Evolutionary conservation across 2,329 filamentous ascomycete species (phyloP).

Genomic region (Colletotrichum brevisporum): DNA sequence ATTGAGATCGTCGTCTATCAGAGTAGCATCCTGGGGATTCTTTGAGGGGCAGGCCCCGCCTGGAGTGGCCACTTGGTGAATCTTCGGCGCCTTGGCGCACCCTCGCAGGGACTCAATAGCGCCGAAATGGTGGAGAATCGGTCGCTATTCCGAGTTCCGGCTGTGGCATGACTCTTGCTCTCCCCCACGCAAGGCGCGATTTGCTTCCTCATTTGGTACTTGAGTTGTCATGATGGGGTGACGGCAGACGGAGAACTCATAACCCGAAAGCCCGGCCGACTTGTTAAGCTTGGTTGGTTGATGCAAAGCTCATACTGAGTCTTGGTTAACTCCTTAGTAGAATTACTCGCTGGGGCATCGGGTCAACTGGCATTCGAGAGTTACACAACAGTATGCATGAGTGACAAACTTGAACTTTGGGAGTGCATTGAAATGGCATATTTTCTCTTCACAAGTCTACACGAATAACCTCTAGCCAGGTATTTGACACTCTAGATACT

Average conservation of each 20-base stretch:
- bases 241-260: neutral
- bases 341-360: no score
- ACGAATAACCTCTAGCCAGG: no score
- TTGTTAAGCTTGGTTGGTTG: no score
- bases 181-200: neutral
- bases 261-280: no score
- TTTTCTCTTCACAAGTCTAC: no score
- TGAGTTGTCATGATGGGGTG: neutral
- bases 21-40: constrained; percentile 4
- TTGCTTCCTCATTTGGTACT: neutral
- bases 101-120: neutral
- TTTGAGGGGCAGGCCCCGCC: neutral
- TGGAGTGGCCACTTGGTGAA: neutral
- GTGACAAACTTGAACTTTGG: no score
- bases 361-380: no score
- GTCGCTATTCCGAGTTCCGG: neutral
- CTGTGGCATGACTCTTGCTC: neutral
- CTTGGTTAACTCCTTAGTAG: no score
- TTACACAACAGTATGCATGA: no score
- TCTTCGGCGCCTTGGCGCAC: neutral
- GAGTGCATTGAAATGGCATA: no score
- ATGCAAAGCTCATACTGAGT: no score
- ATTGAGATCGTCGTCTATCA: constrained; percentile 17
- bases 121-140: constrained; percentile 6
- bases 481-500: no score